Percentiles rank a stretch among this genome's conserved stretches.
Conservation (phyloP, 305 asterid genomes). For the Plantago lanceolata region DNA sequence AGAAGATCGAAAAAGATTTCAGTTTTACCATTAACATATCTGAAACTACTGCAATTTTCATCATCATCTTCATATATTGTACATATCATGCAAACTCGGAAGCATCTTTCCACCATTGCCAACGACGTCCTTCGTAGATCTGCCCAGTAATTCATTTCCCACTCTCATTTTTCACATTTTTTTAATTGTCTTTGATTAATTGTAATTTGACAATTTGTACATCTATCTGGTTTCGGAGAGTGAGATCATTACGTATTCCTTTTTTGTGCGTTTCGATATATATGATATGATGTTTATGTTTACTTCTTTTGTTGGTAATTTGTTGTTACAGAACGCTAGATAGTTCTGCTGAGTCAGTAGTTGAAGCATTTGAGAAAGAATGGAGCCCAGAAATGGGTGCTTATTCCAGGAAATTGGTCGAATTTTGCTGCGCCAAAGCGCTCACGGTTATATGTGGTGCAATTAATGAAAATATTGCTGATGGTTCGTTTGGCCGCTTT, state of each 20-base stretch:
- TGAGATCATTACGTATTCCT: too few relatives aligned
- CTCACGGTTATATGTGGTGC: conserved; percentile 42
- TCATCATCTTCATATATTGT: too few relatives aligned
- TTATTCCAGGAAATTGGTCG: conserved; percentile 63
- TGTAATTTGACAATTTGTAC: too few relatives aligned
- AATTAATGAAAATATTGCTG: conserved; percentile 45
- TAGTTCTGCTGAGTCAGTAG: conserved; percentile 40
- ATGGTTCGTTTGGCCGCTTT: conserved; percentile 64
- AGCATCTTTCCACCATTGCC: conserved; percentile 70
- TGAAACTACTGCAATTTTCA: too few relatives aligned
- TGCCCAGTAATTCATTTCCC: conserved; percentile 42
- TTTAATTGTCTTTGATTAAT: background rate
- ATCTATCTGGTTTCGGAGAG: too few relatives aligned
- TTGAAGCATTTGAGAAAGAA: conserved; percentile 51
- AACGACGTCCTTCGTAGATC: conserved; percentile 52
- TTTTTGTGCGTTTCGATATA: too few relatives aligned
- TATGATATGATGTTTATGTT: too few relatives aligned
- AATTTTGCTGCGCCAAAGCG: conserved; percentile 60
- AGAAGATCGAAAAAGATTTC: too few relatives aligned
- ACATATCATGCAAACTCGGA: conserved; percentile 39
- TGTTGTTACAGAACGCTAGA: conserved; percentile 45
- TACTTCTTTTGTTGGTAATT: too few relatives aligned
- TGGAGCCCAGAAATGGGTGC: conserved; percentile 43
- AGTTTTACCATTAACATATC: too few relatives aligned
- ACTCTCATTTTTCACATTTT: background rate